A percentile compares a stretch with the other conserved stretches of the same genome.
These are phyloP conservation scores for Eimeria tenella DNA, from an alignment of 169 alveolate species.

Conservation along the genomic window DNA sequence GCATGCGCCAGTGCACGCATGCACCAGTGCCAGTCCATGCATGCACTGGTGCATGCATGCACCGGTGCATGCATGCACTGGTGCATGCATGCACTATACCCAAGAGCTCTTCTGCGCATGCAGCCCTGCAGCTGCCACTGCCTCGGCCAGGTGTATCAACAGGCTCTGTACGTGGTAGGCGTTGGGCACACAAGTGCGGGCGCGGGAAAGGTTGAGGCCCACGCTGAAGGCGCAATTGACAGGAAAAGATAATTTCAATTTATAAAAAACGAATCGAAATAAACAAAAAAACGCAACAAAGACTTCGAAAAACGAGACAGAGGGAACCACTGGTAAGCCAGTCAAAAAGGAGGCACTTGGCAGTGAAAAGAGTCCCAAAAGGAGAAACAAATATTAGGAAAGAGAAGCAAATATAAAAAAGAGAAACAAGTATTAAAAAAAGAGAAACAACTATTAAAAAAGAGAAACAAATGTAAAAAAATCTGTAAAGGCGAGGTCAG, in stretches of 20 bases:
- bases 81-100: constrained; percentile 36
- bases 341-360: not conserved
- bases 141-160: constrained; percentile 50
- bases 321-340: not conserved
- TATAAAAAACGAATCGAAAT: not conserved
- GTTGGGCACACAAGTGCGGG: constrained; percentile 54
- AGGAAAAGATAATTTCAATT: not conserved
- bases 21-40: not conserved
- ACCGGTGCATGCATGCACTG: not conserved
- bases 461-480: not conserved
- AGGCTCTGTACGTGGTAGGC: constrained; percentile 55
- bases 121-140: constrained; percentile 39
- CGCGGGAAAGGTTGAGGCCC: constrained; percentile 35
- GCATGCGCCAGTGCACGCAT: not conserved
- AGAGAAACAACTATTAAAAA: not conserved
- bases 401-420: not conserved
- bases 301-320: not conserved
- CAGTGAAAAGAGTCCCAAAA: not conserved
- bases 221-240: constrained; percentile 14
- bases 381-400: not conserved
- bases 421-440: not conserved
- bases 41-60: not conserved
- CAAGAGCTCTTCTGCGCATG: constrained; percentile 46
- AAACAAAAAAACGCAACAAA: not conserved
- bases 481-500: not conserved